A percentile compares a stretch with the other conserved stretches of the same genome.
These are phyloP conservation scores for Yamadazyma triangularis DNA, from an alignment of 1,139 yeast genomes.

Conservation along the genomic window DNA sequence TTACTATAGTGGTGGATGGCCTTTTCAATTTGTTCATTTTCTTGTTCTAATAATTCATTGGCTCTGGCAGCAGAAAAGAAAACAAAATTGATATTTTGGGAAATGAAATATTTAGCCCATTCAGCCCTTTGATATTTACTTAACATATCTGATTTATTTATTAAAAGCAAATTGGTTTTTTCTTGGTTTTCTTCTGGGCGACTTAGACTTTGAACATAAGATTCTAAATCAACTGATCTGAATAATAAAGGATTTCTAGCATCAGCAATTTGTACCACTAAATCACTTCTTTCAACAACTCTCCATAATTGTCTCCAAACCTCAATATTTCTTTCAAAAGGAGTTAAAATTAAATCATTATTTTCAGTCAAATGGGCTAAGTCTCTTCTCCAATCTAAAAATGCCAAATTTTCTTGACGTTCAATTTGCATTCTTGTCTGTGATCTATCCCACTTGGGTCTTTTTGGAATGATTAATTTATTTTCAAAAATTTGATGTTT, in stretches of 20 bases:
- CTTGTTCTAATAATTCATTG: slow-evolving; percentile 61
- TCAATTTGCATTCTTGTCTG: slow-evolving; percentile 79
- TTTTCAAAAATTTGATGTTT: slow-evolving; percentile 74
- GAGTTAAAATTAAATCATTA: slow-evolving; percentile 82
- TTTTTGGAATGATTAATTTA: slow-evolving; percentile 86
- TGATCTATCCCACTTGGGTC: slow-evolving; percentile 78
- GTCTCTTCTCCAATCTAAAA: slow-evolving; percentile 89
- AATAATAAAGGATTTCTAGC: slow-evolving; percentile 92
- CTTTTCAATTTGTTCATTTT: slow-evolving; percentile 31
- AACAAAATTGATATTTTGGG: slow-evolving; percentile 71
- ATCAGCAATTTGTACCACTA: slow-evolving; percentile 95
- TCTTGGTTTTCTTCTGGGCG: slow-evolving; percentile 45
- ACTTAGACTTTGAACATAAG: slow-evolving; percentile 67
- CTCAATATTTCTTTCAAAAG: slow-evolving; percentile 94
- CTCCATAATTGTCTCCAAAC: slow-evolving; percentile 99
- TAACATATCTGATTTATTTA: slow-evolving; percentile 90
- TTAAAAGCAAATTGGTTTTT: slow-evolving; percentile 76
- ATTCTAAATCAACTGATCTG: slow-evolving; percentile 85
- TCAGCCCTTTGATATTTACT: slow-evolving; percentile 68
- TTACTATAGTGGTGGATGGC: slow-evolving; percentile 2
- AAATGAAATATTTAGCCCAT: slow-evolving; percentile 83
- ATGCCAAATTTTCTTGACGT: slow-evolving; percentile 84
- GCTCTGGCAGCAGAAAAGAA: slow-evolving; percentile 92
- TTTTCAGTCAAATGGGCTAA: slow-evolving; percentile 81
- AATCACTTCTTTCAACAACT: slow-evolving; percentile 91